Percentiles rank a stretch among this genome's conserved stretches.
phyloP scores from a whole-genome alignment of 805 yeast genomes.

The Myxozyma kluyveri region DNA sequence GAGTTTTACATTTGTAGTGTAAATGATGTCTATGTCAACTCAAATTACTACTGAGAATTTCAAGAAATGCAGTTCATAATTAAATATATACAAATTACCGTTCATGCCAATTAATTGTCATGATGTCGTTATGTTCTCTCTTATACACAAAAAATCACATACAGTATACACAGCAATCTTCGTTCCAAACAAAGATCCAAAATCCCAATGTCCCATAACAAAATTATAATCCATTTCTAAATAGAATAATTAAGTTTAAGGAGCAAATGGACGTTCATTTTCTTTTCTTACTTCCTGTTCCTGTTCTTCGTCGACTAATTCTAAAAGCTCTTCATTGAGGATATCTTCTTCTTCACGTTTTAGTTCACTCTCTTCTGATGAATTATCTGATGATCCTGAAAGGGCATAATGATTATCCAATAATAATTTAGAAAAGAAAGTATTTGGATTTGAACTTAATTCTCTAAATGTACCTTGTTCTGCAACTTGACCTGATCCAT shows the following conservation, averaged over 20 bases:
- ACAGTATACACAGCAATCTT: neutral
- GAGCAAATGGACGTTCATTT: slow-evolving; percentile 14
- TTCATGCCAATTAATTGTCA: no score
- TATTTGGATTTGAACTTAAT: slow-evolving; percentile 43
- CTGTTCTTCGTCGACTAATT: slow-evolving; percentile 25
- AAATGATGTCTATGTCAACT: no score
- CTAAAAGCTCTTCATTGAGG: slow-evolving; percentile 24
- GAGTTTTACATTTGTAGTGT: no score
- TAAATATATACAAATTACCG: no score
- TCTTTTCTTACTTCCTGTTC: slow-evolving; percentile 15
- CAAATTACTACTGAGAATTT: no score
- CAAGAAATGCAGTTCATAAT: no score
- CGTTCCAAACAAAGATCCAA: neutral
- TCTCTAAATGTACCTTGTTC: slow-evolving; percentile 64
- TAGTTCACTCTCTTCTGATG: slow-evolving; percentile 3
- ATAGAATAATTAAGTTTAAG: slow-evolving; percentile 2
- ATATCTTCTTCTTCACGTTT: slow-evolving; percentile 22
- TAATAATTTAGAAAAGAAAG: slow-evolving; percentile 27
- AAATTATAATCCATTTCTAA: neutral
- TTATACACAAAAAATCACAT: neutral
- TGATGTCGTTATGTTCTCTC: no score
- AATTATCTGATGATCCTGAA: neutral
- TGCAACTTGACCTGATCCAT: slow-evolving; percentile 67
- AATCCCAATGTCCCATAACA: neutral
- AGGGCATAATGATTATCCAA: slow-evolving; percentile 16